These are phyloP conservation scores for Leccinum imitatum DNA, from an alignment of 768 basidiomycete genomes.

Conservation along the genomic window DNA sequence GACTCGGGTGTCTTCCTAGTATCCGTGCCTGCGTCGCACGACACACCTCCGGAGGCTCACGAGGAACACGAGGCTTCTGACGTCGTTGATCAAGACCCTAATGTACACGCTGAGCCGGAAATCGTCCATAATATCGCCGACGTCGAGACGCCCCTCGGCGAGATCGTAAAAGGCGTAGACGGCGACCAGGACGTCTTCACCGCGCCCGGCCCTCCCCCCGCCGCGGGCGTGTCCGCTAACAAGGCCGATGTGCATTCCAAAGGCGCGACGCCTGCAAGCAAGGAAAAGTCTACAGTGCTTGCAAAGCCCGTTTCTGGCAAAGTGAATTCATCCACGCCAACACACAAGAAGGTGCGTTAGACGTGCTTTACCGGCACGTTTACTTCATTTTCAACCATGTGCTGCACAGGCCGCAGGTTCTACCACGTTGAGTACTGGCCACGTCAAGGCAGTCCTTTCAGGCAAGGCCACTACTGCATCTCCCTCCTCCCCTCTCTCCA, in stretches of 20 bases:
- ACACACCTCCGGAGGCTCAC: constrained; percentile 25
- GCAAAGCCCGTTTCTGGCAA: constrained; percentile 47
- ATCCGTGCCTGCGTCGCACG: constrained; percentile 20
- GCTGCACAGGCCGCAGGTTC: constrained; percentile 56
- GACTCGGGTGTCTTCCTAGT: constrained; percentile 25
- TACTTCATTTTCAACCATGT: constrained; percentile 29
- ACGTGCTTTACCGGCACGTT: constrained; percentile 18
- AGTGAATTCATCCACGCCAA: constrained; percentile 49
- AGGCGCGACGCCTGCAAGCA: constrained; percentile 24
- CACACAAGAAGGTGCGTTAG: constrained; percentile 66
- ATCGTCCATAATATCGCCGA: constrained; percentile 21
- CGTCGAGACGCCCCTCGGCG: constrained; percentile 17
- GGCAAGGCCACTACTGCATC: constrained; percentile 41
- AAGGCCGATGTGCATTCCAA: constrained; percentile 28
- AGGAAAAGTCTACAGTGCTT: constrained; percentile 38
- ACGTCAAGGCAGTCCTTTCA: constrained; percentile 44
- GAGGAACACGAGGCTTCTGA: constrained; percentile 41
- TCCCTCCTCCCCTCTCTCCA: constrained; percentile 33
- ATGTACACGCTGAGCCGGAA: constrained; percentile 19
- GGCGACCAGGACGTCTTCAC: constrained; percentile 19
- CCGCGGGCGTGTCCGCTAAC: constrained; percentile 24
- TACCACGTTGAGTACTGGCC: constrained; percentile 63
- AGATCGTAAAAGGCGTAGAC: constrained; percentile 14
- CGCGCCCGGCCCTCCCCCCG: constrained; percentile 15
- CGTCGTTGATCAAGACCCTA: constrained; percentile 32